A percentile compares a stretch with the other conserved stretches of the same genome.
Evolutionary conservation across 495 filamentous ascomycete species (phyloP).

Genomic region (Aspergillus cavernicola): DNA sequence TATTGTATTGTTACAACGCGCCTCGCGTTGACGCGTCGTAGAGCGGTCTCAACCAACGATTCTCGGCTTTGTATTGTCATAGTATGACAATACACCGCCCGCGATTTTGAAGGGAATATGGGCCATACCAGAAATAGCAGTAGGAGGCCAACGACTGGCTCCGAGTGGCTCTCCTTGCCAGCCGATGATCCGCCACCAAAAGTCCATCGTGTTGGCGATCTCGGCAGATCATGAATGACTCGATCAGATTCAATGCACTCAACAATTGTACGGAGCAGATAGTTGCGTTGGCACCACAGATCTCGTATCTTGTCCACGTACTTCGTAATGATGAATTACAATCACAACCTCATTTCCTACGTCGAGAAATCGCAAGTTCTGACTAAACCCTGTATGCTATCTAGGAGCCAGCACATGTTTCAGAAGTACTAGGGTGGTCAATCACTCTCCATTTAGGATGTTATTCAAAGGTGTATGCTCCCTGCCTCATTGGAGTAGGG

Average conservation of each 20-base stretch:
- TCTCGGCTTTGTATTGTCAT: constrained; percentile 15
- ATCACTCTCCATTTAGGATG: too few relatives aligned
- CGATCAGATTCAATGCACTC: constrained; percentile 1
- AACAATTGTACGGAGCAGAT: too few relatives aligned
- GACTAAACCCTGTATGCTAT: too few relatives aligned
- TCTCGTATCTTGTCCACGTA: too few relatives aligned
- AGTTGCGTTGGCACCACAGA: too few relatives aligned
- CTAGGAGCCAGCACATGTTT: too few relatives aligned
- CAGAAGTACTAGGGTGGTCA: too few relatives aligned
- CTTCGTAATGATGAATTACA: too few relatives aligned
- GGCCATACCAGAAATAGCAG: constrained; percentile 2
- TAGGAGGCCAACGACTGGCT: background rate
- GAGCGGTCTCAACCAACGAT: background rate
- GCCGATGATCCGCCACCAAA: constrained; percentile 9
- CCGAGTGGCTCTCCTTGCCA: constrained; percentile 22
- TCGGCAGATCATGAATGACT: constrained; percentile 18
- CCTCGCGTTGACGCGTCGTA: constrained; percentile 32
- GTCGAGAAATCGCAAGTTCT: too few relatives aligned
- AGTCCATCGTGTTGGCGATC: constrained; percentile 8
- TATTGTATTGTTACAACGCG: constrained; percentile 31
- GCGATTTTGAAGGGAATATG: constrained; percentile 12
- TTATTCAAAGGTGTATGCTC: too few relatives aligned
- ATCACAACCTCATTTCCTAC: too few relatives aligned
- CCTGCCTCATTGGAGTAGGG: too few relatives aligned
- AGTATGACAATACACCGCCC: constrained; percentile 19